These are phyloP conservation scores for Mycena vulgaris DNA, from an alignment of 768 basidiomycete species.

Conservation along the genomic window DNA sequence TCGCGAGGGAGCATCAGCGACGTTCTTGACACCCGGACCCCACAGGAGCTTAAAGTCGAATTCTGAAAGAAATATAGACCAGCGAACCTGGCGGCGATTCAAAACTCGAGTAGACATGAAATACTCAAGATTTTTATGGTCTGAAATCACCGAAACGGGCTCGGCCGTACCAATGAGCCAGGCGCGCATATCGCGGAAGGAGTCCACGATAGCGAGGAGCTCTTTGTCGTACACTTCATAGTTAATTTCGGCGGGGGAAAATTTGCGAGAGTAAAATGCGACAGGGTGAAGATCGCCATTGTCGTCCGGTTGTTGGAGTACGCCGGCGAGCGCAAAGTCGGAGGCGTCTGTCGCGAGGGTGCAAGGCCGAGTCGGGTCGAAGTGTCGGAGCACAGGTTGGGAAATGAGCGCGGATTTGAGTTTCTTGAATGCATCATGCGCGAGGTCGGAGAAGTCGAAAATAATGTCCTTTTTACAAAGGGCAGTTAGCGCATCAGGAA, in stretches of 20 bases:
- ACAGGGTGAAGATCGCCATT: too few relatives aligned
- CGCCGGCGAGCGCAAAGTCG: too few relatives aligned
- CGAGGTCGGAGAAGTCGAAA: conserved; percentile 35
- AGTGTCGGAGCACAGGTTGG: conserved; percentile 7
- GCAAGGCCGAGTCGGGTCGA: conserved; percentile 11
- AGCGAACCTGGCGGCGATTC: too few relatives aligned
- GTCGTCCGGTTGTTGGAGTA: too few relatives aligned
- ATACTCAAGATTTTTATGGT: too few relatives aligned
- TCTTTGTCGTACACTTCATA: conserved; percentile 69
- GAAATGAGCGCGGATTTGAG: background rate
- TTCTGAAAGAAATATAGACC: too few relatives aligned
- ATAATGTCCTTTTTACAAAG: conserved; percentile 45
- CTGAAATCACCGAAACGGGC: too few relatives aligned
- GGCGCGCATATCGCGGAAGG: conserved; percentile 52
- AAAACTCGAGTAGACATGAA: too few relatives aligned
- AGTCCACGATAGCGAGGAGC: conserved; percentile 60
- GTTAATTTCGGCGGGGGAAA: too few relatives aligned
- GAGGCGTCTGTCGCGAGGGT: conserved; percentile 42
- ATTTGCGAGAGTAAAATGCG: too few relatives aligned
- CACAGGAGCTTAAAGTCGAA: conserved; percentile 52
- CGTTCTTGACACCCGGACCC: conserved; percentile 47
- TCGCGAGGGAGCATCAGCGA: conserved; percentile 48
- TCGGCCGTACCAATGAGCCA: conserved; percentile 48
- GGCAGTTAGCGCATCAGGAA: conserved; percentile 43
- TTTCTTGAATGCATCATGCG: conserved; percentile 40